A percentile compares a stretch with the other conserved stretches of the same genome.
phyloP scores from a whole-genome alignment of 1,284 basidiomycete genomes.

The Cryptococcus sp. region DNA sequence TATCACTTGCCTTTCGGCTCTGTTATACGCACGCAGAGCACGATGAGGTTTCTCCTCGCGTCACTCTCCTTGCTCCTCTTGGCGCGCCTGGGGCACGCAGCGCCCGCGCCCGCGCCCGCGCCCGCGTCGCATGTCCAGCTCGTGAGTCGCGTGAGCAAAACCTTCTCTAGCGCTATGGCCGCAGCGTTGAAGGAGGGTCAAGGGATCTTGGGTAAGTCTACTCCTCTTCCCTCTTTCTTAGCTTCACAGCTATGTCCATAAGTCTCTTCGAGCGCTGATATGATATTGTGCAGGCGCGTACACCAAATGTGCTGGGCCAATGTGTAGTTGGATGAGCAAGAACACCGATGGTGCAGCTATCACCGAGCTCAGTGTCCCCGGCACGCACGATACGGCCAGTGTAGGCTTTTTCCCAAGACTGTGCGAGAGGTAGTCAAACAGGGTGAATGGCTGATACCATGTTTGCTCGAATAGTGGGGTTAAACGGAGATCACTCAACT shows the following conservation, averaged over 20 bases:
- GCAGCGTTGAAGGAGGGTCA: conserved; percentile 7
- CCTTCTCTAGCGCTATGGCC: conserved; percentile 1
- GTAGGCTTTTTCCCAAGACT: background rate
- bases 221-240: background rate
- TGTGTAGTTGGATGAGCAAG: conserved; percentile 16
- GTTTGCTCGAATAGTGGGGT: conserved; percentile 8
- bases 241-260: background rate
- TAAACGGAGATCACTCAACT: conserved; percentile 15
- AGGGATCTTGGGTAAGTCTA: conserved; percentile 11
- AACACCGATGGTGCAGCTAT: conserved; percentile 9
- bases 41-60: no score
- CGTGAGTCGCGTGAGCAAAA: no score
- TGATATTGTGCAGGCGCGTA: conserved; percentile 6
- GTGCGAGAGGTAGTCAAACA: background rate
- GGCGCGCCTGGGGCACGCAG: background rate
- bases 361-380: conserved; percentile 16
- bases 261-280: background rate
- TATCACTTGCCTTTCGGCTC: no score
- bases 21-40: no score
- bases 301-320: conserved; percentile 7
- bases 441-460: background rate
- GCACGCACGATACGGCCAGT: conserved; percentile 18
- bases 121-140: conserved; percentile 4
- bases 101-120: conserved; percentile 2
- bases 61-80: background rate